Evolutionary conservation across 495 filamentous ascomycete species (phyloP), one percentile per base, ranked within the genome.

Genomic region (Penicillium diatomitis): DNA sequence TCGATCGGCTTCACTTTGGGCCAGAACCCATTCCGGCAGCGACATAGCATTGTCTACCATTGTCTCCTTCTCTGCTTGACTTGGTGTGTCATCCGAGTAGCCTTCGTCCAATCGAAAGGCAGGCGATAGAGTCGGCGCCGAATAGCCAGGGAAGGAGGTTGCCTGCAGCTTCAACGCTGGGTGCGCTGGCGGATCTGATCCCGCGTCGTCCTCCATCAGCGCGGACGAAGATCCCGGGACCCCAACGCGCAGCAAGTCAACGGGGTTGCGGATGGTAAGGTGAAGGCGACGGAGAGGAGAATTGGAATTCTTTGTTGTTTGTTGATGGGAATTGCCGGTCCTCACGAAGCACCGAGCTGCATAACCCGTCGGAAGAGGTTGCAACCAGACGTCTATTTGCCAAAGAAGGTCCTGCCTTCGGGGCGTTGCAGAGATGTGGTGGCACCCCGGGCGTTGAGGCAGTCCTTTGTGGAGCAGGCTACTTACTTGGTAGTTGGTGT

Each of bases 61-160:
- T 3, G 53, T 44, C 31, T 66, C 70, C 60, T 73, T 78, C 44
- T 75, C 77, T 28, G 66, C 50, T 49, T 75, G 78, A 50, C 79
- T 82, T 51, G 71, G 63, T 8, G 81, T 80, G 32, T 85, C 81
- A 54, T 83, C 81, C 12, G 81, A 80, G 56, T 82, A 85, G 35
- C 81, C 81, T 65, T 85, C 81, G 60, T 84, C 81, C 34, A 81
- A 62, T 55, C 70, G 78, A 58, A 74, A 78, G 27, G 76, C 67
- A 6, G 69, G 57, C 3, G 68, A 64, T n/a, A 72, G 52, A 10
- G 69, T 69, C 20, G 64, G 54, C 45, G 59, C 45, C 38, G 65
- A 44, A 49, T 64, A 64, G 3, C 54, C 54, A 47, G 67, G 20
- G 8, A 62, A 52, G 29, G 39, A 44, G 35, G 63, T 50, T 34